These are phyloP conservation scores for Podospora australis DNA, from an alignment of 495 filamentous ascomycete genomes.

Conservation along the genomic window DNA sequence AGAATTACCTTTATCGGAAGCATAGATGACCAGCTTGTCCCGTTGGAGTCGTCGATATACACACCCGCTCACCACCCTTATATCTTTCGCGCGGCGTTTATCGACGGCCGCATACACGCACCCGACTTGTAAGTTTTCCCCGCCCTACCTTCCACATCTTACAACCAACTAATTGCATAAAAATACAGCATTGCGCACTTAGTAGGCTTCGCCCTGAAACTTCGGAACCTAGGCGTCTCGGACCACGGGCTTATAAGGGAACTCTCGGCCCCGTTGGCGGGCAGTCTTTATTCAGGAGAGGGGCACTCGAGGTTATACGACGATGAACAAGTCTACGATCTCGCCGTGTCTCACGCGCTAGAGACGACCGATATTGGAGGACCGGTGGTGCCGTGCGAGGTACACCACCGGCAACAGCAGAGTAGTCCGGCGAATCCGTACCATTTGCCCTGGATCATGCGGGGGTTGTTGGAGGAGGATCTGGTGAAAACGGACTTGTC, in stretches of 20 bases:
- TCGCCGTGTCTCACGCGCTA: slow-evolving; percentile 78
- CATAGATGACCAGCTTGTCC: slow-evolving; percentile 95
- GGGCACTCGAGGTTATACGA: slow-evolving; percentile 93
- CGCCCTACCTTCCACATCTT: background rate
- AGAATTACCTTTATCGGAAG: slow-evolving; percentile 82
- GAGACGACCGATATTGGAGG: slow-evolving; percentile 61
- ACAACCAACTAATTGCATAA: slow-evolving; percentile 28
- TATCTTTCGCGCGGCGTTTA: slow-evolving; percentile 88
- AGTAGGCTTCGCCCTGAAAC: slow-evolving; percentile 85
- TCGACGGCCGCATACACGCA: slow-evolving; percentile 86
- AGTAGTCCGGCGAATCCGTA: slow-evolving; percentile 62
- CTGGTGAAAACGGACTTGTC: slow-evolving; percentile 74
- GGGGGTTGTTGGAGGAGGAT: slow-evolving; percentile 87
- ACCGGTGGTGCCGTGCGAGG: slow-evolving; percentile 6
- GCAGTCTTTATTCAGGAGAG: slow-evolving; percentile 84
- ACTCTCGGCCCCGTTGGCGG: slow-evolving; percentile 79
- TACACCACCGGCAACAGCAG: slow-evolving; percentile 30
- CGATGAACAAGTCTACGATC: slow-evolving; percentile 78
- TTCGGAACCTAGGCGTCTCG: slow-evolving; percentile 84
- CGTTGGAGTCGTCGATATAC: slow-evolving; percentile 85
- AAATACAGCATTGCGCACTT: slow-evolving; percentile 83
- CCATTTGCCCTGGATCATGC: slow-evolving; percentile 88
- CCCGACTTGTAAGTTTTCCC: slow-evolving; percentile 72
- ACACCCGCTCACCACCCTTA: slow-evolving; percentile 79
- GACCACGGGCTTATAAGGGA: slow-evolving; percentile 94